Evolutionary conservation across 106 monocot species (phyloP).

Genomic region (Dendrobium catenatum): DNA sequence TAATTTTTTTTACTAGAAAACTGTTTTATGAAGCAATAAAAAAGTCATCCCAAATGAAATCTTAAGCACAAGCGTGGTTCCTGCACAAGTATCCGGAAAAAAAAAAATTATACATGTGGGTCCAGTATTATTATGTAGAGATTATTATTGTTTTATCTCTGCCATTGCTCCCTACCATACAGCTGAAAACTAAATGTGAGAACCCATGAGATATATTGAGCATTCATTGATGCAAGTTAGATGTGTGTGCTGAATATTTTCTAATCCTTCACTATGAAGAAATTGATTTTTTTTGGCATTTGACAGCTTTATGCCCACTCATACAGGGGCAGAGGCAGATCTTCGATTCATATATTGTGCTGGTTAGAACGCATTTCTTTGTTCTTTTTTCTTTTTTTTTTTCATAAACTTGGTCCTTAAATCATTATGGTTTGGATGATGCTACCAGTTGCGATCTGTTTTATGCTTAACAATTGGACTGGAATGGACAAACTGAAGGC

Average conservation of each 20-base stretch:
- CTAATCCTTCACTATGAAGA: neutral
- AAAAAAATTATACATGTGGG: neutral
- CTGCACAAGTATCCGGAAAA: neutral
- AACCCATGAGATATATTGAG: neutral
- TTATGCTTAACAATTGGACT: slow-evolving; percentile 70
- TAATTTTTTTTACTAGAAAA: too few relatives aligned
- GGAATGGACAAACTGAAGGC: slow-evolving; percentile 83
- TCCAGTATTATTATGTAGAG: neutral
- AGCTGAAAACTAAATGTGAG: neutral
- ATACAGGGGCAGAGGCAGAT: slow-evolving; percentile 85
- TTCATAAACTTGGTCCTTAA: neutral
- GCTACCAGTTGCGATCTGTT: slow-evolving; percentile 84
- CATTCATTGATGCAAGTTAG: neutral
- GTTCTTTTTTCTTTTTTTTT: neutral
- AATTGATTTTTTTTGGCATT: neutral
- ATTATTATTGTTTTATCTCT: neutral
- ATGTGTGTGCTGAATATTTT: neutral
- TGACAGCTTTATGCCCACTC: slow-evolving; percentile 83
- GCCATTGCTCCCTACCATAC: neutral
- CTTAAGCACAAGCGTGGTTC: neutral
- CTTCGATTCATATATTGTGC: slow-evolving; percentile 98
- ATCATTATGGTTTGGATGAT: slow-evolving; percentile 1
- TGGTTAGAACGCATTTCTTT: slow-evolving; percentile 43
- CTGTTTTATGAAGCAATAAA: too few relatives aligned
- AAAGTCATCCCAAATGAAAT: too few relatives aligned